Evolutionary conservation across 768 basidiomycete genomes (phyloP).

Genomic region (Collybiopsis luxurians): DNA sequence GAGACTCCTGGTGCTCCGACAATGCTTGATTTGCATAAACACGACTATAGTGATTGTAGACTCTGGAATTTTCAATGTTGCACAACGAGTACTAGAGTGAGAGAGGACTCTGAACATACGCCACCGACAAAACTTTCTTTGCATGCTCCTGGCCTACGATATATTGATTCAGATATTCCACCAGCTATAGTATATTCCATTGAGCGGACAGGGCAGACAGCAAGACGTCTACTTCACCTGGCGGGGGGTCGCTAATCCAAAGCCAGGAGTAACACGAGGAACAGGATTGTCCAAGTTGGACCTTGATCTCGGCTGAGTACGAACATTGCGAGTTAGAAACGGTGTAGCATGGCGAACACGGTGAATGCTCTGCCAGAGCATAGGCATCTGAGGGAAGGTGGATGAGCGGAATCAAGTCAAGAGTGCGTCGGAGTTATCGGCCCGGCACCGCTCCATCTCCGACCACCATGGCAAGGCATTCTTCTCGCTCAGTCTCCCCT

Average conservation of each 20-base stretch:
- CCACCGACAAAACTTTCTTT: slow-evolving; percentile 92
- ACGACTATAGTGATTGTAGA: slow-evolving; percentile 94
- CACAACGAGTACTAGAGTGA: too few species aligned
- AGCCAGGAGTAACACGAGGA: slow-evolving; percentile 38
- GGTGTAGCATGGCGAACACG: neutral
- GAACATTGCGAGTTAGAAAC: slow-evolving; percentile 26
- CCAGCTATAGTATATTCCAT: slow-evolving; percentile 50
- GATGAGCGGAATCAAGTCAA: neutral
- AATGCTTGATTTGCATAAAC: slow-evolving; percentile 67
- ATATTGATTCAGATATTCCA: slow-evolving; percentile 83
- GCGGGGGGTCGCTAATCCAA: slow-evolving; percentile 53
- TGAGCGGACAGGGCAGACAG: neutral
- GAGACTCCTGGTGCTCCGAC: slow-evolving; percentile 36
- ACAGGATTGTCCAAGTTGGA: slow-evolving; percentile 29
- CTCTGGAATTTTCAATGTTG: slow-evolving; percentile 41
- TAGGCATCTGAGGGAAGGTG: neutral
- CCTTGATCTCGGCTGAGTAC: slow-evolving; percentile 57
- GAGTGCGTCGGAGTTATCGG: neutral
- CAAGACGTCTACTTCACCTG: slow-evolving; percentile 33
- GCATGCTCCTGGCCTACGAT: slow-evolving; percentile 90
- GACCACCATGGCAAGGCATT: slow-evolving; percentile 43
- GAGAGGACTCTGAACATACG: slow-evolving; percentile 52
- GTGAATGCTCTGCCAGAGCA: neutral
- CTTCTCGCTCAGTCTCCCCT: slow-evolving; percentile 55
- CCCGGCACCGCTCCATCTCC: neutral